Evolutionary conservation across 192 early-diverging fungal species (phyloP).

Genomic region (Diversispora epigaea): DNA sequence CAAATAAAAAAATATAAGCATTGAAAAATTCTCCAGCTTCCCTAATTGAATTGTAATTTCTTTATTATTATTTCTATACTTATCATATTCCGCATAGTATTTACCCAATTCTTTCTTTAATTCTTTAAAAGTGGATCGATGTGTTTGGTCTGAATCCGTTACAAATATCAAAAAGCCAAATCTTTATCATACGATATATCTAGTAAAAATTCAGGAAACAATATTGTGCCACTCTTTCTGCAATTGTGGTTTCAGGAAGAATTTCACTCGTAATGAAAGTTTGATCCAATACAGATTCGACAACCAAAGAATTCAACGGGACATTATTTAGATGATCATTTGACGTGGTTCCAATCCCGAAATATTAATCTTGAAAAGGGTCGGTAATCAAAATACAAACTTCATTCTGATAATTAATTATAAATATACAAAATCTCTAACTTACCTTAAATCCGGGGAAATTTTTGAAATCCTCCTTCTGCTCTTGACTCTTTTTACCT

Average conservation of each 20-base stretch:
- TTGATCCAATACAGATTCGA: slow-evolving; percentile 17
- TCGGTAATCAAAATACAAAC: not conserved
- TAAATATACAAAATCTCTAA: not conserved
- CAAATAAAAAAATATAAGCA: no score
- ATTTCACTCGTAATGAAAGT: slow-evolving; percentile 11
- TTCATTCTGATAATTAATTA: not conserved
- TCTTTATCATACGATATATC: no score
- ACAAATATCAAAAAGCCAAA: no score
- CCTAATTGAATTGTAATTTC: no score
- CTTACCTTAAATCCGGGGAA: slow-evolving; percentile 14
- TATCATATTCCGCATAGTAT: no score
- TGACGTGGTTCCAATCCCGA: no score
- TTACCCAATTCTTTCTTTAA: no score
- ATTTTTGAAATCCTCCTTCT: slow-evolving; percentile 21
- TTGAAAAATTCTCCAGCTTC: no score
- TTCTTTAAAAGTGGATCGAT: no score
- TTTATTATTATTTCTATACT: no score
- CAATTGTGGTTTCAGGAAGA: not conserved
- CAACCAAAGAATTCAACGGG: not conserved
- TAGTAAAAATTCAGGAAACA: no score
- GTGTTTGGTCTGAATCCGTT: no score
- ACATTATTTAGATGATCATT: not conserved
- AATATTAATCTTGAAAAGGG: not conserved
- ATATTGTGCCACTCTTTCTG: not conserved
- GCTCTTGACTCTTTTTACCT: slow-evolving; percentile 26